These are phyloP conservation scores for Cutaneotrichosporon cavernicola DNA, from an alignment of 1,284 basidiomycete genomes.

Conservation along the genomic window DNA sequence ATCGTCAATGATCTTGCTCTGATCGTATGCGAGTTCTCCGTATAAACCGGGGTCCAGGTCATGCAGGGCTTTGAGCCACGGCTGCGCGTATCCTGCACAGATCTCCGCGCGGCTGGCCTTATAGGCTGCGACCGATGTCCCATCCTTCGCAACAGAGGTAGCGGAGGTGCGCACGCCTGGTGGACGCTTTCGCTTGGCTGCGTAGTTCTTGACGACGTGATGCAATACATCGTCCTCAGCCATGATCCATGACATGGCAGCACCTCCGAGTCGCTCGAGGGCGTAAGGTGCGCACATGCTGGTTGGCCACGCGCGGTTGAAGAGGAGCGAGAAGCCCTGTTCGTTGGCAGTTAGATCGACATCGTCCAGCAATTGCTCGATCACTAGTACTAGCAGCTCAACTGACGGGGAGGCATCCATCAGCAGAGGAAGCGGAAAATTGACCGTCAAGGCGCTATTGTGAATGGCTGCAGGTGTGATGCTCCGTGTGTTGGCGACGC, in stretches of 20 bases:
- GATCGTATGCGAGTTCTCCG: conserved; percentile 42
- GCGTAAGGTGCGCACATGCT: conserved; percentile 68
- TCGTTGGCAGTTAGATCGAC: conserved; percentile 71
- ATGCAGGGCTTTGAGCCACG: conserved; percentile 67
- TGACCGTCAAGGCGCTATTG: conserved; percentile 1
- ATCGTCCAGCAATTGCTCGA: conserved; percentile 69
- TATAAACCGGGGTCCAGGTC: conserved; percentile 59
- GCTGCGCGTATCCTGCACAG: conserved; percentile 59
- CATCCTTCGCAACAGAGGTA: conserved; percentile 57
- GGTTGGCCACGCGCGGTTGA: conserved; percentile 68
- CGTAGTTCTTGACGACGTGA: conserved; percentile 40
- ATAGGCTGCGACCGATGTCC: conserved; percentile 55
- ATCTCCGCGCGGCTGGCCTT: conserved; percentile 64
- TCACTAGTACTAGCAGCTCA: conserved; percentile 66
- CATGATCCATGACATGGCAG: conserved; percentile 55
- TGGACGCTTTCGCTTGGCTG: conserved; percentile 47
- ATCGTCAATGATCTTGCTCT: conserved; percentile 29
- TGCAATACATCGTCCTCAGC: conserved; percentile 56
- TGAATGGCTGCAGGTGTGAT: not conserved
- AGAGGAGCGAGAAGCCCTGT: conserved; percentile 64
- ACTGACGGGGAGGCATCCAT: conserved; percentile 70
- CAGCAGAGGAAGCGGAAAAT: conserved; percentile 66
- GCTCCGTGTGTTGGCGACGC: conserved; percentile 47
- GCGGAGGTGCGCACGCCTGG: conserved; percentile 64
- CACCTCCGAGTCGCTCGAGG: conserved; percentile 51